phyloP scores from a whole-genome alignment of 2,329 filamentous ascomycete species.

The Diaporthe humulicola region DNA sequence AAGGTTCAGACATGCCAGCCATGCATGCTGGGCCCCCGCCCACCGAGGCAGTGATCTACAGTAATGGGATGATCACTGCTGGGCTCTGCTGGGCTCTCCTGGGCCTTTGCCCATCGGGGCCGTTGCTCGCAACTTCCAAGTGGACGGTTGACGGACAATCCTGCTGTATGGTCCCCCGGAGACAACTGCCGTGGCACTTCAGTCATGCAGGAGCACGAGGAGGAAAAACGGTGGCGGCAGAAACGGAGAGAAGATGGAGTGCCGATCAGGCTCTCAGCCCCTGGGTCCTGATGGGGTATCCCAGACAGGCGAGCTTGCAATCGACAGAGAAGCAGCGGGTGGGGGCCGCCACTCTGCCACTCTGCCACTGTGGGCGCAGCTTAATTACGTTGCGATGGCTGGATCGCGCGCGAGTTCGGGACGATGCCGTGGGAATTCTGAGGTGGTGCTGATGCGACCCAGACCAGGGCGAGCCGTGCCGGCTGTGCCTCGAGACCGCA shows the following conservation, averaged over 20 bases:
- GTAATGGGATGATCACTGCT: slow-evolving; percentile 1
- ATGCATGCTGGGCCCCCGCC: background rate
- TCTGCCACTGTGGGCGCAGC: slow-evolving; percentile 32
- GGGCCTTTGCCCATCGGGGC: background rate
- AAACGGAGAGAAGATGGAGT: slow-evolving; percentile 26
- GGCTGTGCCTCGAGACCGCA: slow-evolving; percentile 13
- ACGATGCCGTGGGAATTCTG: slow-evolving; percentile 19
- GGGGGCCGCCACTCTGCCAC: slow-evolving; percentile 19
- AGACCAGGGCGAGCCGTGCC: slow-evolving; percentile 1
- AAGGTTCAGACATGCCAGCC: background rate
- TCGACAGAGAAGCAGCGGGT: slow-evolving; percentile 15
- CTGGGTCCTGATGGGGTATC: slow-evolving; percentile 29
- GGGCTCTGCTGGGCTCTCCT: slow-evolving; percentile 1
- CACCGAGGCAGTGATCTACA: background rate
- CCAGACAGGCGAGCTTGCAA: slow-evolving; percentile 32
- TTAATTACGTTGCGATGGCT: slow-evolving; percentile 21
- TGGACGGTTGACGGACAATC: background rate
- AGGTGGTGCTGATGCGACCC: slow-evolving; percentile 9
- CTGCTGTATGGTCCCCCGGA: background rate
- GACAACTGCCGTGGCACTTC: background rate
- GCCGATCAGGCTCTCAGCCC: slow-evolving; percentile 30
- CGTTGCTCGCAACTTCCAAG: slow-evolving; percentile 4
- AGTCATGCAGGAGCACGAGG: background rate
- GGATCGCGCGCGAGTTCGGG: background rate
- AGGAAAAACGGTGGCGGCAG: background rate